These are phyloP conservation scores for Talaromyces nanjingensis DNA, from an alignment of 495 filamentous ascomycete genomes.

Conservation along the genomic window DNA sequence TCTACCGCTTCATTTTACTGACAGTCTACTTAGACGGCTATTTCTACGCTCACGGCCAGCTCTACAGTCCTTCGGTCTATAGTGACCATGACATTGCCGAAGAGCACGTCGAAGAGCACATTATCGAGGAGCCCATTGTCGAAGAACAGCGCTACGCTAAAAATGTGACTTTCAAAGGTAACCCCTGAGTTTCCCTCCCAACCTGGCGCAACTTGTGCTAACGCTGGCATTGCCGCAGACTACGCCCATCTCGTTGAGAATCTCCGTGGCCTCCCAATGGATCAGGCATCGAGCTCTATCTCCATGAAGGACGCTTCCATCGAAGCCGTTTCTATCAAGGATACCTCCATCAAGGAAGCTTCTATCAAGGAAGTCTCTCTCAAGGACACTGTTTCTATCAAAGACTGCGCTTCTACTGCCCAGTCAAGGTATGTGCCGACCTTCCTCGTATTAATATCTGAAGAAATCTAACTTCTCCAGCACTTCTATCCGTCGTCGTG, in stretches of 20 bases:
- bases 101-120: neutral
- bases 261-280: neutral
- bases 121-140: neutral
- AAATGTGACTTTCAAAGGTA: slow-evolving; percentile 4
- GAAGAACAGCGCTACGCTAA: neutral
- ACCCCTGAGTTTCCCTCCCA: neutral
- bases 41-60: neutral
- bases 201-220: neutral
- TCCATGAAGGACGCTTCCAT: neutral
- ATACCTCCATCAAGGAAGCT: neutral
- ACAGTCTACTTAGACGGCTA: neutral
- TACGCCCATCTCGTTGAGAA: neutral
- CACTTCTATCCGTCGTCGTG: neutral
- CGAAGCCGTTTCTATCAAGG: neutral
- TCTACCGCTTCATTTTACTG: neutral
- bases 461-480: neutral
- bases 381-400: neutral
- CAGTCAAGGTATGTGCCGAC: neutral
- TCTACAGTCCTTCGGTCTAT: neutral
- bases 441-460: neutral
- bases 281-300: neutral
- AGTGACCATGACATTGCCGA: neutral
- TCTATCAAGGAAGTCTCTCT: neutral
- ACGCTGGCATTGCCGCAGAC: neutral
- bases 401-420: neutral